phyloP scores from a whole-genome alignment of 805 yeast genomes.

The Candida yuanshanica region DNA sequence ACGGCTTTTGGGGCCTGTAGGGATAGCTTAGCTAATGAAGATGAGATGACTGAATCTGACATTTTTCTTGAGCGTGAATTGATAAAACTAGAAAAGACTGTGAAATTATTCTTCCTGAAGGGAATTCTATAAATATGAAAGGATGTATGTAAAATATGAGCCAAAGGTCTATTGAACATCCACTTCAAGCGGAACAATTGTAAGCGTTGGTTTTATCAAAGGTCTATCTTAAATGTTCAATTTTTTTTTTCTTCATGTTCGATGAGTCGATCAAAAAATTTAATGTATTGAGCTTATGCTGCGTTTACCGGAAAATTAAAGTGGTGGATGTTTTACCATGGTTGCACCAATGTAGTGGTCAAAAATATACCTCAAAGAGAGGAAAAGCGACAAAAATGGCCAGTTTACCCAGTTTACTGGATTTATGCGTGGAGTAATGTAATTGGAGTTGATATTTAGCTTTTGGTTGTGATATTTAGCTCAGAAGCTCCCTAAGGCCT shows the following conservation, averaged over 20 bases:
- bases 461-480: neutral
- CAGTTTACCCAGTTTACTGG: no score
- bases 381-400: no score
- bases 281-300: neutral
- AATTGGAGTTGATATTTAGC: neutral
- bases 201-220: no score
- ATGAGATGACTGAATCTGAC: conserved; percentile 25
- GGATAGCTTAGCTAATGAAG: conserved; percentile 29
- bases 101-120: neutral
- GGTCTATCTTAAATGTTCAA: neutral
- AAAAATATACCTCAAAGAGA: no score
- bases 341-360: no score
- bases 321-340: no score
- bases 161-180: neutral
- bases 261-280: neutral
- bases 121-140: neutral
- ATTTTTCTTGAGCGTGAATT: conserved; percentile 11
- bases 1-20: conserved; percentile 36
- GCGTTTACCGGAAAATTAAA: neutral
- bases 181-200: neutral
- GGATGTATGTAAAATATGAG: neutral
- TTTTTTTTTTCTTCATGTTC: neutral
- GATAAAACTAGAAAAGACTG: neutral
- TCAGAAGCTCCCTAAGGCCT: no score
- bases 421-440: no score